Base-by-base conservation (phyloP, 129 eudicot genomes). In the Artemisia argyi region DNA sequence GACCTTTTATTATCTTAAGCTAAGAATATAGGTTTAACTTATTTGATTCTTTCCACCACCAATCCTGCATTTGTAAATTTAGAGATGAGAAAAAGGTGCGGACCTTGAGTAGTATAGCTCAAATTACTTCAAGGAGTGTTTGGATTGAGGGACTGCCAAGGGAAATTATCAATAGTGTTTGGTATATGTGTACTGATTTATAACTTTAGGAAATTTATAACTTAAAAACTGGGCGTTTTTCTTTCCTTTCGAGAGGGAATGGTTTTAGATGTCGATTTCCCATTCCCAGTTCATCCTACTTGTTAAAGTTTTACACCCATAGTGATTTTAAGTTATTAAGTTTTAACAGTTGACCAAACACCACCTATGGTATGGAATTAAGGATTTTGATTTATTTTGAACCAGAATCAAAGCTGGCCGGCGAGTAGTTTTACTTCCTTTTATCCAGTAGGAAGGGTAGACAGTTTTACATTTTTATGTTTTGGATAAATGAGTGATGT, bases 401-500 rank as follows among this genome's bases (percentile, higher is more conserved):
- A 47, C 28, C 17, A 4, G 14, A 68, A 50, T 24, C 15, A 39
- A 55, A n/a, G 18, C 2, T 54, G 24, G 39, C 0, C 9, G 0
- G n/a, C n/a, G n/a, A n/a, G 48, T 68, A n/a, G 51, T 49, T 68
- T 68, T 5, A n/a, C 48, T 68, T 50, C 11, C 48, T 26, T 50
- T 32, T 52, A 53, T 54, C 62, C 17, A 69, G 52, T 20, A 17
- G 14, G 64, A 54, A 39, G 65, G 64, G 39, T 3, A 7, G 3
- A 12, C 55, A 4, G n/a, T 32, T 28, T 69, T 32, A 50, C 19
- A 39, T 8, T 56, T 48, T 65, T 65, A 56, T 35, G 69, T 51
- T 60, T 69, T 28, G 68, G 72, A 24, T 70, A 70, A 62, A 44
- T 35, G 71, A 46, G 56, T 73, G 55, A 39, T 68, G 66, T 39